Evolutionary conservation across 495 filamentous ascomycete species (phyloP).

Genomic region (Aspergillus coremiiformis): DNA sequence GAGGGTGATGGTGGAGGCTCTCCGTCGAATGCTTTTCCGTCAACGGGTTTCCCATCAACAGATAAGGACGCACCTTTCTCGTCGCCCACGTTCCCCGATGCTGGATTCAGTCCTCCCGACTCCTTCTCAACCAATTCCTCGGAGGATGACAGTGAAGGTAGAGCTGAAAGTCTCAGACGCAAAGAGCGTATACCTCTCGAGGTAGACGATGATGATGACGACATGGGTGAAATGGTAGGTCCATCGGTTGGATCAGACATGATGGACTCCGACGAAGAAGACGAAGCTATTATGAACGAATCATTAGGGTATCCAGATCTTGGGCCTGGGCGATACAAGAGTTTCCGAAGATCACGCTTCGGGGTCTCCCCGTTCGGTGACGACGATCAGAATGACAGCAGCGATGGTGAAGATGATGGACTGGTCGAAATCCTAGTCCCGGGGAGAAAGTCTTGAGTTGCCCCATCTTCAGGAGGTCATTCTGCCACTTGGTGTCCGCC

Average conservation of each 20-base stretch:
- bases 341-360: slow-evolving; percentile 25
- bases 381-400: slow-evolving; percentile 38
- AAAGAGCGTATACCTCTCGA: slow-evolving; percentile 39
- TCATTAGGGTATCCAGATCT: slow-evolving; percentile 39
- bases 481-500: neutral
- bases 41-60: slow-evolving; percentile 28
- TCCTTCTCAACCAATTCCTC: slow-evolving; percentile 37
- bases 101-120: slow-evolving; percentile 39
- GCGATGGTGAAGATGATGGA: slow-evolving; percentile 43
- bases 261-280: slow-evolving; percentile 42
- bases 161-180: slow-evolving; percentile 26
- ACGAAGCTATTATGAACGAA: slow-evolving; percentile 44
- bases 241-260: slow-evolving; percentile 31
- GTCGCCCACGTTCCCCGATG: slow-evolving; percentile 33
- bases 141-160: slow-evolving; percentile 34
- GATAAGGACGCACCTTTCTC: slow-evolving; percentile 25
- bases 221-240: slow-evolving; percentile 45
- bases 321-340: slow-evolving; percentile 29
- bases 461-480: neutral
- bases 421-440: slow-evolving; percentile 44
- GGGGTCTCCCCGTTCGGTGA: slow-evolving; percentile 35
- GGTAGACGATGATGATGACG: slow-evolving; percentile 43
- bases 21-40: slow-evolving; percentile 23
- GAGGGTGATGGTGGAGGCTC: slow-evolving; percentile 38
- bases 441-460: slow-evolving; percentile 31